Base-by-base conservation (phyloP, 371 early-diverging fungal genomes). In the Haplosporangium sp. region DNA sequence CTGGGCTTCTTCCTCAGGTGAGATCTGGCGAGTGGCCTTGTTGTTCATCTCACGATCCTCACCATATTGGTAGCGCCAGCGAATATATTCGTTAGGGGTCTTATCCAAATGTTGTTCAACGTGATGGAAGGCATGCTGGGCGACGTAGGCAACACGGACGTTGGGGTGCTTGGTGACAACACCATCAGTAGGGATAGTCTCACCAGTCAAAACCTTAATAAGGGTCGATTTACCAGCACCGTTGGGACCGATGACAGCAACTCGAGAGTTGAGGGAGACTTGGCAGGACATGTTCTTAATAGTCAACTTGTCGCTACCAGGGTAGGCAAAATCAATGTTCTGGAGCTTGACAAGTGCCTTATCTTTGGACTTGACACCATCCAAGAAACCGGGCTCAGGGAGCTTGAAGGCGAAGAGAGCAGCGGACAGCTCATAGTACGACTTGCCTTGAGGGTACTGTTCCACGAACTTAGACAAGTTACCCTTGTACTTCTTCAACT, bases 381-480 rank as follows among this genome's bases (percentile, higher is more conserved):
- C 92, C 55, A 93, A 84, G 76, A 83, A 86, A 68, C 92, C 92
- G 64, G 93, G 93, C 60, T 91, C 90, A 47, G 93, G 93, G 85
- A 93, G 89, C 20, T 62, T 82, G 86, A 92, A 92, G 3, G 79
- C 67, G 87, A 76, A 27, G 92, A 83, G 27, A 27, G 27, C 27
- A 27, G 27, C 27, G 8, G 86, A 88, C 53, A 92, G 83, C 47
- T 90, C 88, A 79, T 90, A 92, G 85, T 93, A 93, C n/a, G 94
- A 87, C 67, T 90, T 91, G 65, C 93, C 95, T 69, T 91, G 91
- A 52, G 95, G 94, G 65, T 87, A 86, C 67, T 86, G 85, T 84
- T 92, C 89, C 63, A 95, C 93, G 84, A 96, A 95, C 70, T 94
- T 88, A 76, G 92, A 92, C 72, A 96, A 83, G 87, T 94, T 95